Base-by-base conservation (phyloP, 257 asterid species). In the Lycium barbarum region DNA sequence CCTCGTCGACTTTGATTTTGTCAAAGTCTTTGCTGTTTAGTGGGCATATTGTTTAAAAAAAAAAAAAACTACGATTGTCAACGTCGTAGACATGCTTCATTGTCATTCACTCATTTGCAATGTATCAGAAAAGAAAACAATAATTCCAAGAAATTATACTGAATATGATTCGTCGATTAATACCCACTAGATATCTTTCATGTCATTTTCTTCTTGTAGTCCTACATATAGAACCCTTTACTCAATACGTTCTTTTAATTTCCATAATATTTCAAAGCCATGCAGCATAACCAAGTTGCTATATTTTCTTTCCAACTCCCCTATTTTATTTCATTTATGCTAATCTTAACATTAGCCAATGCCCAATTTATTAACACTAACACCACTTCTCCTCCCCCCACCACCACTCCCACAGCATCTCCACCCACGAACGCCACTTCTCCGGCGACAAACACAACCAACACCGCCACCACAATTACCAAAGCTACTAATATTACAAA, bases 401-500 rank as follows among this genome's bases (percentile, higher is more conserved):
- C 33, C 33, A 6, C 65, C 11, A 10, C 79, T 71, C 40, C 54
- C 9, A 26, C 33, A 26, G 33, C 33, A 26, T 38, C 33, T 18
- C 83, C 74, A 86, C 91, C 61, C 80, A 87, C 84, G 80, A 84
- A 0, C 81, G 62, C 80, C 43, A 89, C 83, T 65, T 70, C 87
- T 38, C 88, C 88, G 70, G 79, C 84, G 63, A 67, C 83, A 20
- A 57, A 80, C 18, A 12, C 76, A 49, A 57, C 74, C 49, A 18
- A 59, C 0, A 18, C 86, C 57, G 55, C 84, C 53, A 40, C 15
- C 54, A 81, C 74, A 67, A 86, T 76, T 20, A 70, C 86, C 12
- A 84, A 86, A 84, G 88, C 87, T 11, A 82, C 89, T 79, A 59
- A 63, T 53, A 83, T 86, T 82, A 68, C 93, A 13, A 90, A 90